Percentiles rank a stretch among this genome's conserved stretches.
Evolutionary conservation across 2,329 filamentous ascomycete species (phyloP).

Genomic region (Sphaerulina musiva): DNA sequence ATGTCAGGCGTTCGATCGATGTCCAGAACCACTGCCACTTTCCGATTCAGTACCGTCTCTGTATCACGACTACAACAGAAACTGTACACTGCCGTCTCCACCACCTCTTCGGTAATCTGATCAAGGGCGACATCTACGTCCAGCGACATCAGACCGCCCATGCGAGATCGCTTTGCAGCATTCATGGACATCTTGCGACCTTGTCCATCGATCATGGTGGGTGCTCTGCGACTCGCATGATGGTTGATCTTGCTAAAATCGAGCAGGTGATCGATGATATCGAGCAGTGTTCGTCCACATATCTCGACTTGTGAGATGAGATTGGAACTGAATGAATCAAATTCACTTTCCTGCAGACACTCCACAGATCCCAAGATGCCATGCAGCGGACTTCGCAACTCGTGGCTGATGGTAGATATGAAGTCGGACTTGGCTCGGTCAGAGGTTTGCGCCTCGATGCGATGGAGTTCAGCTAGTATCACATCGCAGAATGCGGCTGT

Average conservation of each 20-base stretch:
- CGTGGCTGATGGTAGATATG: conserved; percentile 48
- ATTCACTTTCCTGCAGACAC: conserved; percentile 42
- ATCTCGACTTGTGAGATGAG: conserved; percentile 46
- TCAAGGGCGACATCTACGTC: conserved; percentile 38
- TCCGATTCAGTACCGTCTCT: conserved; percentile 22
- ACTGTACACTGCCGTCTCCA: conserved; percentile 46
- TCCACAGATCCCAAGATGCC: conserved; percentile 47
- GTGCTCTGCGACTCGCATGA: conserved; percentile 16
- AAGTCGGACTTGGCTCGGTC: conserved; percentile 49
- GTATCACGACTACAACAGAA: conserved; percentile 26
- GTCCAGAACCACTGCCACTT: conserved; percentile 44
- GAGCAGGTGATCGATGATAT: conserved; percentile 40
- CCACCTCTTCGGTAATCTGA: conserved; percentile 47
- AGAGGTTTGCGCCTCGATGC: conserved; percentile 36
- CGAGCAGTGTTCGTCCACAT: conserved; percentile 47
- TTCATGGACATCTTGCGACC: conserved; percentile 7
- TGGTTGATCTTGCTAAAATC: conserved; percentile 44
- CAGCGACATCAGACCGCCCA: conserved; percentile 22
- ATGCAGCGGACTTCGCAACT: conserved; percentile 45
- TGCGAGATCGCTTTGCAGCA: conserved; percentile 12
- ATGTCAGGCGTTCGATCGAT: conserved; percentile 33
- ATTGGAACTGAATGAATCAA: conserved; percentile 37
- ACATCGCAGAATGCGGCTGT: conserved; percentile 39
- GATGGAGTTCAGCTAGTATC: conserved; percentile 38
- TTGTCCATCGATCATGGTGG: conserved; percentile 7